Evolutionary conservation across 2,329 filamentous ascomycete genomes (phyloP).

Genomic region (Fusarium praegraminearum): DNA sequence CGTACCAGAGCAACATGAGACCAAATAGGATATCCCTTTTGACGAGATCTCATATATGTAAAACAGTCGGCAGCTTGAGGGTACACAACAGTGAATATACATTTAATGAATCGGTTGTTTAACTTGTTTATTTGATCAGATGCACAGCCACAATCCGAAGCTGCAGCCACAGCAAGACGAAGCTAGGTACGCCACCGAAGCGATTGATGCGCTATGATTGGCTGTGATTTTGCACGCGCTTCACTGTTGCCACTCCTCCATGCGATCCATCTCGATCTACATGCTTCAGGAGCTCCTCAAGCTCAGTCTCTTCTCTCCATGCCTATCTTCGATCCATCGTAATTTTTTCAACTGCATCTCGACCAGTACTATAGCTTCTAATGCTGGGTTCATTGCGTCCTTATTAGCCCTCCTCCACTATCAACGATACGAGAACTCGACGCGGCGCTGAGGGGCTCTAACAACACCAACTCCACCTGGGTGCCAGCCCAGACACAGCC

Average conservation of each 20-base stretch:
- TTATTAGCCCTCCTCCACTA: slow-evolving; percentile 7
- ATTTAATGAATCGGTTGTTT: neutral
- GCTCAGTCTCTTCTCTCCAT: slow-evolving; percentile 42
- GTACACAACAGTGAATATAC: neutral
- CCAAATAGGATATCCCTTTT: neutral
- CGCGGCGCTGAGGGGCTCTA: slow-evolving; percentile 40
- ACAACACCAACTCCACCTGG: slow-evolving; percentile 33
- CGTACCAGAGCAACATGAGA: neutral
- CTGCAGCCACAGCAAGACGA: slow-evolving; percentile 24
- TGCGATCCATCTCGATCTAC: slow-evolving; percentile 47
- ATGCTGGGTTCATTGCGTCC: slow-evolving; percentile 23
- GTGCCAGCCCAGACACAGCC: slow-evolving; percentile 33
- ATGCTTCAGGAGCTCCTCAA: slow-evolving; percentile 44
- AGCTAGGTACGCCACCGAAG: slow-evolving; percentile 27
- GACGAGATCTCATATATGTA: neutral
- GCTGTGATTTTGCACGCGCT: slow-evolving; percentile 41
- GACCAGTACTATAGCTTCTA: slow-evolving; percentile 15
- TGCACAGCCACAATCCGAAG: neutral
- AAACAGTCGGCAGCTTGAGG: neutral
- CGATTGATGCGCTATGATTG: slow-evolving; percentile 21
- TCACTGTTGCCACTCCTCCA: slow-evolving; percentile 42
- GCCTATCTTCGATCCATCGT: slow-evolving; percentile 44
- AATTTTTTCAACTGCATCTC: slow-evolving; percentile 32
- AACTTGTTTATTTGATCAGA: too few relatives aligned
- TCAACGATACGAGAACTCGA: slow-evolving; percentile 28